Conservation (phyloP, 352 stramenopile species). For the Globisporangium nunn region DNA sequence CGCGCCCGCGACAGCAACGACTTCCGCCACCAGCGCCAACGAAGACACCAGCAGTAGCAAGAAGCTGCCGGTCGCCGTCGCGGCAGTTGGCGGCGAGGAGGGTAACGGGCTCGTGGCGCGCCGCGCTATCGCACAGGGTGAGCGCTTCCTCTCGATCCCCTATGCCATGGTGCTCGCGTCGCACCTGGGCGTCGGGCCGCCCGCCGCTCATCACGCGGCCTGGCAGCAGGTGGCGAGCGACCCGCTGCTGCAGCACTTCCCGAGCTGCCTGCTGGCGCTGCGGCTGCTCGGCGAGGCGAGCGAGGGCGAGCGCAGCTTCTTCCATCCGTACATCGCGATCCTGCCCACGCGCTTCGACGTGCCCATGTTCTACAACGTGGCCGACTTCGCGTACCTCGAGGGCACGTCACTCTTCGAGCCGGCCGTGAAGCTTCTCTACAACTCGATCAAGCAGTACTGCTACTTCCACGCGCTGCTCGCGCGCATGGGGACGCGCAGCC, state of each 20-base stretch:
- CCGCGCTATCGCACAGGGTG: constrained; percentile 15
- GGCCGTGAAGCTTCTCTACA: constrained; percentile 43
- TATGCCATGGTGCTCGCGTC: constrained; percentile 25
- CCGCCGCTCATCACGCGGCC: constrained; percentile 3
- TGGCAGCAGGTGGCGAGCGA: constrained; percentile 27
- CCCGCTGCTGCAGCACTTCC: constrained; percentile 29
- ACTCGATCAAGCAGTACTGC: constrained; percentile 54
- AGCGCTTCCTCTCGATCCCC: constrained; percentile 28
- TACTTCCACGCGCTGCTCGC: constrained; percentile 30
- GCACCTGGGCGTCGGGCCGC: constrained; percentile 15
- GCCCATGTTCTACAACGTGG: constrained; percentile 37
- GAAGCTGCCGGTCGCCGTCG: constrained; percentile 13
- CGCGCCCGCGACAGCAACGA: neutral
- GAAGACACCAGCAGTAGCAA: neutral
- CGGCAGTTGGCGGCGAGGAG: constrained; percentile 16
- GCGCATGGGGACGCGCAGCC: constrained; percentile 15
- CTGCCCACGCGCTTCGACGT: constrained; percentile 37
- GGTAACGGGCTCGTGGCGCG: constrained; percentile 26
- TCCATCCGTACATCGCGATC: constrained; percentile 36
- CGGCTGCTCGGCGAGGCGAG: constrained; percentile 30
- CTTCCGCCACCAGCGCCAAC: neutral
- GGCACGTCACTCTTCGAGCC: constrained; percentile 28
- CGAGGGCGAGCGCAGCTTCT: constrained; percentile 19
- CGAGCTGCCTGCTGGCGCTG: constrained; percentile 35
- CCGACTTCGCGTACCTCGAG: constrained; percentile 36